A percentile compares a stretch with the other conserved stretches of the same genome.
These are phyloP conservation scores for Madurella fahalii DNA, from an alignment of 2,329 filamentous ascomycete species.

Conservation along the genomic window DNA sequence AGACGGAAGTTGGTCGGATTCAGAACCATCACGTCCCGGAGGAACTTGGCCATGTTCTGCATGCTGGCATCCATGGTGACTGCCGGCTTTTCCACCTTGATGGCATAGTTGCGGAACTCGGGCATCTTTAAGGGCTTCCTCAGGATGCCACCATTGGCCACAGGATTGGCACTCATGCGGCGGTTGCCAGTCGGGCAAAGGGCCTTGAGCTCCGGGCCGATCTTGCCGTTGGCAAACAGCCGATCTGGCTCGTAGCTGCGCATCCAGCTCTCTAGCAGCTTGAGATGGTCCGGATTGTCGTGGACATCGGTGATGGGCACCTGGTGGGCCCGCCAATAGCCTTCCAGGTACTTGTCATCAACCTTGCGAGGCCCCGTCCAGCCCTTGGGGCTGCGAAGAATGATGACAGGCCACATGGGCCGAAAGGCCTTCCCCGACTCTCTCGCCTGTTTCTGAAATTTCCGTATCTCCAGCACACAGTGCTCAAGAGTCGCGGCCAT, in stretches of 20 bases:
- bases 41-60: conserved; percentile 62
- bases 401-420: conserved; percentile 73
- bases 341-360: conserved; percentile 65
- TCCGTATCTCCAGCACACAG: conserved; percentile 65
- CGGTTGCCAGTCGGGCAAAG: conserved; percentile 61
- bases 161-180: conserved; percentile 74
- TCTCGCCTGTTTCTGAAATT: conserved; percentile 67
- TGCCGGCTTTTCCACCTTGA: conserved; percentile 59
- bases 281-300: conserved; percentile 61
- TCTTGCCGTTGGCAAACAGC: conserved; percentile 61
- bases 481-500: conserved; percentile 74
- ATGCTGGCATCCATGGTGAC: conserved; percentile 58
- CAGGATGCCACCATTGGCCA: conserved; percentile 67
- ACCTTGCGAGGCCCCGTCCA: conserved; percentile 74
- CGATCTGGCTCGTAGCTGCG: conserved; percentile 69
- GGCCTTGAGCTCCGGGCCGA: conserved; percentile 58
- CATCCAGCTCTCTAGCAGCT: conserved; percentile 73
- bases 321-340: conserved; percentile 77
- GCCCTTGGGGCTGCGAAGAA: conserved; percentile 73
- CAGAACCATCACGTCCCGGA: conserved; percentile 61
- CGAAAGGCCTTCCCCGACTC: conserved; percentile 65
- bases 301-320: conserved; percentile 69
- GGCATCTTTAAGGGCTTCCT: conserved; percentile 65
- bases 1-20: conserved; percentile 69
- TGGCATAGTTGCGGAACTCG: conserved; percentile 64